A percentile compares a stretch with the other conserved stretches of the same genome.
phyloP scores from a whole-genome alignment of 2,329 filamentous ascomycete genomes.

The Waltergamsia citrina region DNA sequence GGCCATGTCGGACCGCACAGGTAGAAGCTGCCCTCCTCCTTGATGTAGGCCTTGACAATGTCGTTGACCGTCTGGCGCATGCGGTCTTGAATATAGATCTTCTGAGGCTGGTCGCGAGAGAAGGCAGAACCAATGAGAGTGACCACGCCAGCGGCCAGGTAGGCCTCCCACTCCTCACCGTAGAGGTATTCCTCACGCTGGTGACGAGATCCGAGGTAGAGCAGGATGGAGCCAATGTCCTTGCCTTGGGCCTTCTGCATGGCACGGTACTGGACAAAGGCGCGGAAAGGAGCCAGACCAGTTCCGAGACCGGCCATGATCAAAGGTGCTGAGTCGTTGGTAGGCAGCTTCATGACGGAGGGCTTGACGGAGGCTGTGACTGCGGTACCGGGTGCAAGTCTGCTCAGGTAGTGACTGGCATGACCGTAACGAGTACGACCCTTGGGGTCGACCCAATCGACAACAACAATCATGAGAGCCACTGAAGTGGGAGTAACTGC shows the following conservation, averaged over 20 bases:
- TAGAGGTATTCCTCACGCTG: conserved; percentile 98
- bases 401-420: conserved; percentile 81
- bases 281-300: conserved; percentile 96
- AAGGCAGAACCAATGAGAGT: conserved; percentile 90
- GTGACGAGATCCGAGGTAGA: conserved; percentile 96
- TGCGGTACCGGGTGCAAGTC: conserved; percentile 62
- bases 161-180: conserved; percentile 98
- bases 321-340: conserved; percentile 77
- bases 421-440: conserved; percentile 88
- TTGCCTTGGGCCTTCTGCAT: conserved; percentile 97
- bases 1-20: conserved; percentile 98
- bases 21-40: conserved; percentile 88
- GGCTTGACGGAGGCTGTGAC: conserved; percentile 95
- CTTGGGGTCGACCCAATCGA: conserved; percentile 84
- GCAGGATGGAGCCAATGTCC: conserved; percentile 82
- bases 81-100: conserved; percentile 98
- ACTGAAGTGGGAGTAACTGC: conserved; percentile 87
- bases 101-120: conserved; percentile 91
- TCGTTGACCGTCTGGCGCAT: conserved; percentile 83
- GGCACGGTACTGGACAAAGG: conserved; percentile 95
- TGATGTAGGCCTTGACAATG: conserved; percentile 78
- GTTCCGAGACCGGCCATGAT: conserved; percentile 99
- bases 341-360: conserved; percentile 97
- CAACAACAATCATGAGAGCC: conserved; percentile 91
- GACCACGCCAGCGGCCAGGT: conserved; percentile 89